phyloP scores from a whole-genome alignment of 768 basidiomycete genomes.

The Tephrocybe rancida region DNA sequence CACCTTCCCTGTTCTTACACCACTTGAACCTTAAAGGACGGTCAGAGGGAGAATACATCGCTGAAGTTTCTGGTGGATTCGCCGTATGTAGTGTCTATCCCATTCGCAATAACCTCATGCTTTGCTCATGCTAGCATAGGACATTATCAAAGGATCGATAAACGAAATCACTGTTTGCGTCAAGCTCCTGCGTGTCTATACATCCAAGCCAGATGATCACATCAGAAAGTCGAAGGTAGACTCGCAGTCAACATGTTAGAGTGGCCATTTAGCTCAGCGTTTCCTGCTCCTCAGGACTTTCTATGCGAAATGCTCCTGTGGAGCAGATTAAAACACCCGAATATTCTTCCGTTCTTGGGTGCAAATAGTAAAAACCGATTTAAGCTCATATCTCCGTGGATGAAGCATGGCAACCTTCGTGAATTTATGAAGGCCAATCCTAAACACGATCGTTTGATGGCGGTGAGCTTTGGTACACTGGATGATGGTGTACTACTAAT shows the following conservation, averaged over 20 bases:
- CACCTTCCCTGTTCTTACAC: constrained; percentile 23
- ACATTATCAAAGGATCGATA: constrained; percentile 20
- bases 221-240: constrained; percentile 17
- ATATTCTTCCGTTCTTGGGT: constrained; percentile 27
- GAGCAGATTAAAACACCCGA: constrained; percentile 26
- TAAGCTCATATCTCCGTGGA: constrained; percentile 26
- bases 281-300: constrained; percentile 17
- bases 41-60: constrained; percentile 12
- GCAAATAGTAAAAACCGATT: constrained; percentile 13
- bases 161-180: constrained; percentile 17
- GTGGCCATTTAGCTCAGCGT: neutral
- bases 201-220: neutral
- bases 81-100: constrained; percentile 18
- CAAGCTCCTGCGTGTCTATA: constrained; percentile 22
- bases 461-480: constrained; percentile 17
- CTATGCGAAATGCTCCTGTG: constrained; percentile 23
- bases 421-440: constrained; percentile 23
- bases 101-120: neutral
- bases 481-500: neutral
- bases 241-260: neutral
- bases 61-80: constrained; percentile 31
- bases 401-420: constrained; percentile 22
- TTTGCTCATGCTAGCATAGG: constrained; percentile 9
- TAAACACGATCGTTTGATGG: constrained; percentile 24
- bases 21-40: constrained; percentile 8